Evolutionary conservation across 352 stramenopile species (phyloP).

Genomic region (Globisporangium abappressorium): DNA sequence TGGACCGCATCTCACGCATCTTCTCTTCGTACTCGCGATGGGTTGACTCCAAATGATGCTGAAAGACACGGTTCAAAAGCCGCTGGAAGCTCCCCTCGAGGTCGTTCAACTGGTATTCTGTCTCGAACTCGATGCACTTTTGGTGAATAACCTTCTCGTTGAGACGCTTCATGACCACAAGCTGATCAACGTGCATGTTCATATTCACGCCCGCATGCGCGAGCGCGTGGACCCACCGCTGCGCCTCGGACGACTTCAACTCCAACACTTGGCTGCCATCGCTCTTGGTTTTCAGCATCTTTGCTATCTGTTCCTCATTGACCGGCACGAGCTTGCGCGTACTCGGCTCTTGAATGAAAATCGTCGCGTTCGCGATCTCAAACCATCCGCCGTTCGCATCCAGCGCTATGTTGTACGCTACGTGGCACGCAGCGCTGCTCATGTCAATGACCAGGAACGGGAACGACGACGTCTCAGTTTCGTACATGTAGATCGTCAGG

Average conservation of each 20-base stretch:
- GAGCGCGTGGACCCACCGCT: slow-evolving; percentile 58
- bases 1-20: slow-evolving; percentile 33
- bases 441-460: slow-evolving; percentile 58
- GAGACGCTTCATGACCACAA: slow-evolving; percentile 54
- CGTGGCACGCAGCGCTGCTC: slow-evolving; percentile 37
- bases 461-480: slow-evolving; percentile 31
- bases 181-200: slow-evolving; percentile 45
- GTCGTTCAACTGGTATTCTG: slow-evolving; percentile 54
- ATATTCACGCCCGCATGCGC: slow-evolving; percentile 43
- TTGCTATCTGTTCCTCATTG: slow-evolving; percentile 25
- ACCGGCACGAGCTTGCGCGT: slow-evolving; percentile 34
- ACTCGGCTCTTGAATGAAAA: slow-evolving; percentile 30
- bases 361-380: slow-evolving; percentile 45
- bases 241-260: slow-evolving; percentile 49
- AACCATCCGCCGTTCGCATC: slow-evolving; percentile 51
- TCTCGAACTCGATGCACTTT: slow-evolving; percentile 60
- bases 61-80: slow-evolving; percentile 61
- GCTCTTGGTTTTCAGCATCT: slow-evolving; percentile 32
- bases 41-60: slow-evolving; percentile 36
- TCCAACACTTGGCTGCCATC: slow-evolving; percentile 43
- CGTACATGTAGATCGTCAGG: slow-evolving; percentile 66
- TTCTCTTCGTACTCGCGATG: slow-evolving; percentile 42
- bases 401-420: slow-evolving; percentile 41
- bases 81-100: slow-evolving; percentile 73
- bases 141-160: slow-evolving; percentile 51